Percentiles rank a stretch among this genome's conserved stretches.
Evolutionary conservation across 2,329 filamentous ascomycete genomes (phyloP).

Genomic region (Dactylellina haptotyla): DNA sequence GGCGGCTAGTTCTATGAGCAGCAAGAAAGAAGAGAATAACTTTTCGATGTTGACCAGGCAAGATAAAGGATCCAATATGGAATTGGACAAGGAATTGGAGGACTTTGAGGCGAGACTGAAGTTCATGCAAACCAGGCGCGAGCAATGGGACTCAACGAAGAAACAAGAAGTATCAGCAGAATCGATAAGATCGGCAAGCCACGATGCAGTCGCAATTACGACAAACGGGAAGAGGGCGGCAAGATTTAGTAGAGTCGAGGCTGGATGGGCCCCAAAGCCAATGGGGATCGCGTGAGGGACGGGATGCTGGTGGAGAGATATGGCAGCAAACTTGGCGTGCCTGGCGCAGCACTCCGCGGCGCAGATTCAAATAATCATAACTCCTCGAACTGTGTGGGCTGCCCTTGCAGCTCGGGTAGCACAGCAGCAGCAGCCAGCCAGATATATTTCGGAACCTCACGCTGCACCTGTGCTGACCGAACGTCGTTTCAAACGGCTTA

Average conservation of each 20-base stretch:
- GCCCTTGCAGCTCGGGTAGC: conserved; percentile 52
- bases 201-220: neutral
- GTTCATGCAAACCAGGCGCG: conserved; percentile 37
- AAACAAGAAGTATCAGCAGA: neutral
- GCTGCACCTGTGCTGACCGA: neutral
- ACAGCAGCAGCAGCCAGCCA: conserved; percentile 47
- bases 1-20: conserved; percentile 4
- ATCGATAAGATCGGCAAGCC: neutral
- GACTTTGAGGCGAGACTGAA: conserved; percentile 46
- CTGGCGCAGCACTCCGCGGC: conserved; percentile 28
- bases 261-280: conserved; percentile 56
- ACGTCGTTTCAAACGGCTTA: conserved; percentile 47
- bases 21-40: conserved; percentile 2
- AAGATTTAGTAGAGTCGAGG: conserved; percentile 55
- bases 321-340: neutral
- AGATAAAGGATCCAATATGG: conserved; percentile 29
- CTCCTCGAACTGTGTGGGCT: too few species aligned
- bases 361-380: too few species aligned
- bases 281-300: conserved; percentile 56
- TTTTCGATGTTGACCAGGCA: neutral
- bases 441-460: neutral
- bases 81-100: conserved; percentile 43
- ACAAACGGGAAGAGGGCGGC: conserved; percentile 38
- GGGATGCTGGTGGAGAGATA: conserved; percentile 3
- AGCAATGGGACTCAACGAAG: conserved; percentile 32